Conservation (phyloP, 2,329 filamentous ascomycete species). For the Cladobotryum mycophilum region DNA sequence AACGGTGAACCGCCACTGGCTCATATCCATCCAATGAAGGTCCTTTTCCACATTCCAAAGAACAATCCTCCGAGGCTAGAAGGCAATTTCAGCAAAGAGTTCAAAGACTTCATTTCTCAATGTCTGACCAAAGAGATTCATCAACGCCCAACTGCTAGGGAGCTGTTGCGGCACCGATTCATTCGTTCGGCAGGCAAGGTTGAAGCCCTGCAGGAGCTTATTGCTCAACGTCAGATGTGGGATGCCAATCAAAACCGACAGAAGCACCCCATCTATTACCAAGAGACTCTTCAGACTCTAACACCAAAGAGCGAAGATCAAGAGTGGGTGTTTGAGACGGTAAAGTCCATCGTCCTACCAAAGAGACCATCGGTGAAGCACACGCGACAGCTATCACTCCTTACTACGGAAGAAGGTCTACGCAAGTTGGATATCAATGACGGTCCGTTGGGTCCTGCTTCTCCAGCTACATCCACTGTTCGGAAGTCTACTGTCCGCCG, state of each 20-base stretch:
- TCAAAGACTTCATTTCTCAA: constrained; percentile 87
- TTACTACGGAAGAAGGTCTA: constrained; percentile 54
- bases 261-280: constrained; percentile 77
- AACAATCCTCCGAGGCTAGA: constrained; percentile 78
- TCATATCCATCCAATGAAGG: constrained; percentile 86
- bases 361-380: constrained; percentile 42
- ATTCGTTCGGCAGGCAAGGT: constrained; percentile 81
- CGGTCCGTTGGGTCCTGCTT: constrained; percentile 50
- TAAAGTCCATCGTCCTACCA: constrained; percentile 61
- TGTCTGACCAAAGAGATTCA: constrained; percentile 93
- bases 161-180: constrained; percentile 82
- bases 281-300: constrained; percentile 78
- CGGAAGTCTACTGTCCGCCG: constrained; percentile 52
- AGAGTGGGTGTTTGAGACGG: constrained; percentile 93
- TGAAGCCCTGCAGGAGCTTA: constrained; percentile 80
- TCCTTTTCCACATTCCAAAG: constrained; percentile 85
- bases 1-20: constrained; percentile 85
- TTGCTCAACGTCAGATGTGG: constrained; percentile 75
- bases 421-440: constrained; percentile 57
- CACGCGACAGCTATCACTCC: constrained; percentile 52
- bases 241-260: constrained; percentile 66
- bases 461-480: constrained; percentile 49
- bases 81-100: constrained; percentile 79
- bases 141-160: constrained; percentile 73
- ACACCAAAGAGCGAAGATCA: constrained; percentile 63